These are phyloP conservation scores for Persicaria tinctoria DNA, from an alignment of 148 eudicot species.

Conservation along the genomic window DNA sequence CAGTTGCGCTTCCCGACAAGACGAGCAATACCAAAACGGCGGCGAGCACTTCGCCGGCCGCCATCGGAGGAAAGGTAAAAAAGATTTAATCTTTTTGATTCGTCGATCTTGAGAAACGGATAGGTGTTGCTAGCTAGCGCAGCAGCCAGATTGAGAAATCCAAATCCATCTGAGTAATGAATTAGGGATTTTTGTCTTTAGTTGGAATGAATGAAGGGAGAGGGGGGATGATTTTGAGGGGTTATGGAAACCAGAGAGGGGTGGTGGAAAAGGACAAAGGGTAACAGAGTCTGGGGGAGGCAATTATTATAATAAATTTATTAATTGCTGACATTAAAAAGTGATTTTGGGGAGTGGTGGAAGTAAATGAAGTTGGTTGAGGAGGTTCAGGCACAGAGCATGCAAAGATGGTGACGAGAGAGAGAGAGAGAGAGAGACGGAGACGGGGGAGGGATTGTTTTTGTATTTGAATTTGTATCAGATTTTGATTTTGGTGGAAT, in stretches of 20 bases:
- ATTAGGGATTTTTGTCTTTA: too few species aligned
- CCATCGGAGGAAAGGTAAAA: too few species aligned
- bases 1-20: too few species aligned
- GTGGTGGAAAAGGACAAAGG: background rate
- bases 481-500: background rate
- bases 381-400: background rate
- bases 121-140: too few species aligned
- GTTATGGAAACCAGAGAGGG: background rate
- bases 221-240: background rate
- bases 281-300: background rate
- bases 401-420: background rate
- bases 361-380: slow-evolving; percentile 5
- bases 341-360: background rate
- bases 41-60: background rate
- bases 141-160: too few species aligned
- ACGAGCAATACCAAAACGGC: background rate
- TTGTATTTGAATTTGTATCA: background rate
- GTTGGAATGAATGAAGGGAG: background rate
- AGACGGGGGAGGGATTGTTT: background rate
- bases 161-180: too few species aligned
- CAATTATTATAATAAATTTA: background rate
- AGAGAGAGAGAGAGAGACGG: background rate
- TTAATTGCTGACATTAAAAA: background rate
- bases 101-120: too few species aligned
- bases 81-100: too few species aligned